These are phyloP conservation scores for Sugiyamaella mastotermitis DNA, from an alignment of 805 yeast species.

Conservation along the genomic window DNA sequence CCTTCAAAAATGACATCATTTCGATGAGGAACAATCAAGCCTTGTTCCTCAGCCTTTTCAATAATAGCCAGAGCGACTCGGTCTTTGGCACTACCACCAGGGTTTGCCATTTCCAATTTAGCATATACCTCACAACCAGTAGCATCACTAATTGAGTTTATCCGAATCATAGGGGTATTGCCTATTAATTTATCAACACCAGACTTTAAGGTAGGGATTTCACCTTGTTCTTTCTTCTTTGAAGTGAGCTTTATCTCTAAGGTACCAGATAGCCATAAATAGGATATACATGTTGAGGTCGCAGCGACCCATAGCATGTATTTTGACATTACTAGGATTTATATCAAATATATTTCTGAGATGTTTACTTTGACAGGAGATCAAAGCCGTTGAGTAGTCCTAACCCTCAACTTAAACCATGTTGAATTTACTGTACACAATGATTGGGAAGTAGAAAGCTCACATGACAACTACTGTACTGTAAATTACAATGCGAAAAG, in stretches of 20 bases:
- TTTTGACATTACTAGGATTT: no score
- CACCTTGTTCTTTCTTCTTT: not conserved
- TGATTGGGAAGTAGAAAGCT: no score
- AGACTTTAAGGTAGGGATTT: not conserved
- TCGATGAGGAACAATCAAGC: slow-evolving; percentile 49
- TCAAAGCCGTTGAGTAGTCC: not conserved
- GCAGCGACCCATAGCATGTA: no score
- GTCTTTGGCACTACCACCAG: slow-evolving; percentile 95
- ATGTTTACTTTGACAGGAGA: no score
- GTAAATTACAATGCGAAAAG: no score
- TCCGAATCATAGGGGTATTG: slow-evolving; percentile 75
- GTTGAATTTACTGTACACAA: no score
- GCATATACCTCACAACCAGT: slow-evolving; percentile 86
- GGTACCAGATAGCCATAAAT: not conserved
- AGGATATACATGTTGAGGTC: no score
- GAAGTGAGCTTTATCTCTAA: not conserved
- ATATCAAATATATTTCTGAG: no score
- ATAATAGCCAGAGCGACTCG: slow-evolving; percentile 86
- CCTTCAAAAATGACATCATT: slow-evolving; percentile 88
- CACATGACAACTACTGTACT: no score
- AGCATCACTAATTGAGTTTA: slow-evolving; percentile 59
- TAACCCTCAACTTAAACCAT: not conserved
- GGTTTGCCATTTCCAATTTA: slow-evolving; percentile 77
- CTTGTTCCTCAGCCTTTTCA: slow-evolving; percentile 54
- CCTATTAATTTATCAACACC: slow-evolving; percentile 54